Base-by-base conservation (phyloP, 495 filamentous ascomycete genomes). In the Staphylotrichum longicolle region DNA sequence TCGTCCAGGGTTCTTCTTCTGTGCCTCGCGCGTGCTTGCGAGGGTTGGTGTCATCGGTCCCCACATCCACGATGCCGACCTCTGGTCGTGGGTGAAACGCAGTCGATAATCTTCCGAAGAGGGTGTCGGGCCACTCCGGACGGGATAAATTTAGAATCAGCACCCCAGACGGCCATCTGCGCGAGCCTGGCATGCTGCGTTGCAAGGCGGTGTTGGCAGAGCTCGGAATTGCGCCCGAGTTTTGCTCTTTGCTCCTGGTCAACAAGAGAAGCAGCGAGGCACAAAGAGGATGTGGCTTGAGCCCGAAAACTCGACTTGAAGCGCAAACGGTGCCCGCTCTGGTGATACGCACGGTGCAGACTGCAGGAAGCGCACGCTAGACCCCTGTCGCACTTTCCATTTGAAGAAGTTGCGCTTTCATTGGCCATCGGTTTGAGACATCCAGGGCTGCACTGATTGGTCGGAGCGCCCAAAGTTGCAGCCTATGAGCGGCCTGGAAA, bases 91-190 rank as follows among this genome's bases (percentile, higher is more conserved):
- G 15, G 37, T 49, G 46, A 20, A 56, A 46, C 54, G 41, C 42
- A 56, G 40, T 46, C 46, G 47, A 12, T 46, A 63, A 63, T 63
- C 54, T 63, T 58, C 60, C 60, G 60, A 63, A 52, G 46, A 12
- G 60, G 46, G 10, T 33, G 39, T 42, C 15, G 47, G 11, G 20
- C 20, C 52, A 30, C 10, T 37, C 52, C 14, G 20, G 20, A 11
- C 30, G 30, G 32, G 55, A 27, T 62, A 62, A 62, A 50, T 57
- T 42, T 57, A 62, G 53, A 5, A 62, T 44, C 44, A 33, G 10
- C 7, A 40, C 15, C 57, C 48, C 20, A 40, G 55, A 8, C 11
- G 11, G 32, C 9, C 56, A 5, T 14, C 52, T 54, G 51, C 5
- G 6, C 34, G 35, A 53, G 32, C 3, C 20, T 11, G 34, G 48